A percentile compares a stretch with the other conserved stretches of the same genome.
phyloP scores from a whole-genome alignment of 306 rosid species.

The Ormosia emarginata region DNA sequence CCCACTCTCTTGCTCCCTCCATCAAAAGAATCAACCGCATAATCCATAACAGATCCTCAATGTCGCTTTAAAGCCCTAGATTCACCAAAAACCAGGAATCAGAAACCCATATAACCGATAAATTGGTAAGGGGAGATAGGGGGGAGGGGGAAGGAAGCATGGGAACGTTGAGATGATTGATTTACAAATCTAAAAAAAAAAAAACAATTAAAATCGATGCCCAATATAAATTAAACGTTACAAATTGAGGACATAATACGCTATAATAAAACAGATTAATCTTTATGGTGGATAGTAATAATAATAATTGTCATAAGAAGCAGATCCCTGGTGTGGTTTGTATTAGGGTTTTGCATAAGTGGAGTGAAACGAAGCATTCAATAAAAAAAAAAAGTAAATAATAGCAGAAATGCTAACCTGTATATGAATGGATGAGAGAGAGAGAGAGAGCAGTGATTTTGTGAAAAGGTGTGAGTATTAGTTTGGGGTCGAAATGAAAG shows the following conservation, averaged over 20 bases:
- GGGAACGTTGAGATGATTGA: background rate
- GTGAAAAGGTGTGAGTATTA: background rate
- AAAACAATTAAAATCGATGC: background rate
- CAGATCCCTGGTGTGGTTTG: conserved; percentile 27
- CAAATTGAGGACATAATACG: background rate
- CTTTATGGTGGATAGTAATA: background rate
- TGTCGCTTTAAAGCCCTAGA: conserved; percentile 47
- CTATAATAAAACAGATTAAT: background rate
- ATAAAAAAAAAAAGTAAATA: background rate
- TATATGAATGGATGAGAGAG: conserved; percentile 1
- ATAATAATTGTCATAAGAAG: background rate
- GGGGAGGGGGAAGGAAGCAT: background rate
- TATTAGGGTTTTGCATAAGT: conserved; percentile 40
- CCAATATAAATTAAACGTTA: background rate
- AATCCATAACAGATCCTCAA: conserved; percentile 53
- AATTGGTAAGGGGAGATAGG: background rate
- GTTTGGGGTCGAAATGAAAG: background rate
- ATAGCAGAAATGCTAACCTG: conserved; percentile 50
- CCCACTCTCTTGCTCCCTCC: conserved; percentile 41
- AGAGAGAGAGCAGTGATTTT: background rate
- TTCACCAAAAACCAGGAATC: conserved; percentile 26
- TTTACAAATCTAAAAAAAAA: background rate
- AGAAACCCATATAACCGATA: background rate
- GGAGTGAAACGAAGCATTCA: background rate
- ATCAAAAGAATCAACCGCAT: conserved; percentile 40